Conservation (phyloP, 805 yeast species). For the Wickerhamiella bombiphila region DNA sequence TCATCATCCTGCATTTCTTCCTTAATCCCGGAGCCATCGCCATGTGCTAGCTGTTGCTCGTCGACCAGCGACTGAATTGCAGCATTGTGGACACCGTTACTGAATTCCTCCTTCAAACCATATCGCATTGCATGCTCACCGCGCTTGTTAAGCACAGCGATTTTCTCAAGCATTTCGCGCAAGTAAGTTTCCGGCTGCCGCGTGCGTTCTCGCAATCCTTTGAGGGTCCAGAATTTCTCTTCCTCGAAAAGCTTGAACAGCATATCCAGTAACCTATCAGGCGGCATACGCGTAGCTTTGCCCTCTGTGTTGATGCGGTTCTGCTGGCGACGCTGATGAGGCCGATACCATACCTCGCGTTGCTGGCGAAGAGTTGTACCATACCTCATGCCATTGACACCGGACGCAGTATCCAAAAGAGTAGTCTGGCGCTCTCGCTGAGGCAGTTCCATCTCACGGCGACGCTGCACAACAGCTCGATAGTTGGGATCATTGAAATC, state of each 20-base stretch:
- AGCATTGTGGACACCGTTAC: conserved; percentile 22
- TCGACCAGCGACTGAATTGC: background rate
- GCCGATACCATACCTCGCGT: conserved; percentile 15
- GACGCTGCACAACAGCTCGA: conserved; percentile 42
- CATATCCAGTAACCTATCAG: conserved; percentile 76
- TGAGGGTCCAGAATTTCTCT: conserved; percentile 91
- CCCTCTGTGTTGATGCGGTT: conserved; percentile 44
- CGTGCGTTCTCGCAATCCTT: conserved; percentile 84
- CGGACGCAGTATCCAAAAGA: conserved; percentile 64
- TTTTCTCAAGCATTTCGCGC: conserved; percentile 78
- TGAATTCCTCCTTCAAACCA: conserved; percentile 79
- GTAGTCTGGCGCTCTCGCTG: conserved; percentile 44
- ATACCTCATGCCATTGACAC: conserved; percentile 35
- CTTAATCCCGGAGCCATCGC: conserved; percentile 25
- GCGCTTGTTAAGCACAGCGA: conserved; percentile 78
- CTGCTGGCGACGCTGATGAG: conserved; percentile 20
- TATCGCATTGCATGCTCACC: conserved; percentile 94
- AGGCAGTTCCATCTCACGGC: conserved; percentile 33
- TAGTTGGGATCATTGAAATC: conserved; percentile 60
- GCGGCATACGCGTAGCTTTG: conserved; percentile 87
- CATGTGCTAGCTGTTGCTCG: conserved; percentile 17
- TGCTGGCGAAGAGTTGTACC: conserved; percentile 24
- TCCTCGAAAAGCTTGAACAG: conserved; percentile 84
- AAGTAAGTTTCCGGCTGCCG: conserved; percentile 84
- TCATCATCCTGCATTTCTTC: conserved; percentile 42